A percentile compares a stretch with the other conserved stretches of the same genome.
Evolutionary conservation across 176 grass and related monocot genomes (phyloP).

Genomic region (Avena eriantha): DNA sequence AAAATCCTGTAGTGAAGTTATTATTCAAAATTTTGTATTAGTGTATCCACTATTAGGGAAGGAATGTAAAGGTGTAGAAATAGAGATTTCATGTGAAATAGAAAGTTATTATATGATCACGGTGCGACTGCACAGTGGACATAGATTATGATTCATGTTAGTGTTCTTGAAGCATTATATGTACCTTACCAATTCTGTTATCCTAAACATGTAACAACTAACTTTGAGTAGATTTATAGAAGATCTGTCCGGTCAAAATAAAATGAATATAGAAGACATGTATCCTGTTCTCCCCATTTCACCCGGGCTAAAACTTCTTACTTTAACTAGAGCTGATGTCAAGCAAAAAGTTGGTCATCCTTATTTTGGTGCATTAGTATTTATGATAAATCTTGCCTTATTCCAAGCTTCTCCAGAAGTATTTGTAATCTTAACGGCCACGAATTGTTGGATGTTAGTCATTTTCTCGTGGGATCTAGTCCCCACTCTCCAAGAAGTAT

Average conservation of each 20-base stretch:
- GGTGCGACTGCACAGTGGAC: not conserved
- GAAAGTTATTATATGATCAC: not conserved
- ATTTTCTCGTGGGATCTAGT: constrained; percentile 22
- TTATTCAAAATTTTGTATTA: not conserved
- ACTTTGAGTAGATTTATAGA: not conserved
- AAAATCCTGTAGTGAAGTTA: constrained; percentile 12
- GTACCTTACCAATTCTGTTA: not conserved
- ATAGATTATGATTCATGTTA: not conserved
- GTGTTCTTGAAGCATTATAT: not conserved
- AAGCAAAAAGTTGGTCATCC: not conserved
- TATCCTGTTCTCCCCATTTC: not conserved
- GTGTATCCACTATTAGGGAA: not conserved
- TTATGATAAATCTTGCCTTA: not conserved
- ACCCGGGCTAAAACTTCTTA: not conserved
- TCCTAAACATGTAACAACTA: not conserved
- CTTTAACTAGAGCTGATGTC: not conserved
- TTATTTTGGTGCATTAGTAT: not conserved
- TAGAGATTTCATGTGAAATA: not conserved
- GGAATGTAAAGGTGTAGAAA: not conserved
- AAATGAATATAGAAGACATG: not conserved
- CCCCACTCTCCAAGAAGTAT: not conserved
- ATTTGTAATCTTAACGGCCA: not conserved
- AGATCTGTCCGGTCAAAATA: not conserved
- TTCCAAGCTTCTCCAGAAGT: not conserved
- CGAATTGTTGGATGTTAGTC: not conserved